Conservation (phyloP, 2,329 filamentous ascomycete genomes). For the Phialocephala sp. region DNA sequence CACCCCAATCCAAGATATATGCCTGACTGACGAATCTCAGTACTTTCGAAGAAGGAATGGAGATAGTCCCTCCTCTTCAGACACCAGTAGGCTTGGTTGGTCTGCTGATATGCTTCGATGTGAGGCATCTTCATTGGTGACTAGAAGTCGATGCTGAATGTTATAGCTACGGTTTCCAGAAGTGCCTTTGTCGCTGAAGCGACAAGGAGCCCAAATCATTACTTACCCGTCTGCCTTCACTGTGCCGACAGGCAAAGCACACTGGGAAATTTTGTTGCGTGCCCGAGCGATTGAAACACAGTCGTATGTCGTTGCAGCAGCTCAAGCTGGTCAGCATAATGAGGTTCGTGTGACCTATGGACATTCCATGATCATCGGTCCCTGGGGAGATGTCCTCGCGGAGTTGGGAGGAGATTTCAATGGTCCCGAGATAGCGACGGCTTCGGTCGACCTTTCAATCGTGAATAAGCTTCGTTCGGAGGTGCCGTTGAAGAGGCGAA, state of each 20-base stretch:
- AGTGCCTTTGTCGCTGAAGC: constrained; percentile 25
- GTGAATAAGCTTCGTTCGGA: constrained; percentile 27
- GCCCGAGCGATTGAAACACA: constrained; percentile 29
- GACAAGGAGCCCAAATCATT: constrained; percentile 28
- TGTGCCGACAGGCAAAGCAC: constrained; percentile 28
- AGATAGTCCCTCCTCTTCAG: constrained; percentile 24
- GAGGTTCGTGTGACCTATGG: constrained; percentile 24
- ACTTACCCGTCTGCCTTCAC: constrained; percentile 30
- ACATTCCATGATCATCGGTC: constrained; percentile 28
- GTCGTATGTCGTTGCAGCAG: constrained; percentile 28
- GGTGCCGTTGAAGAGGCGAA: constrained; percentile 25
- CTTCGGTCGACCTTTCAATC: constrained; percentile 21
- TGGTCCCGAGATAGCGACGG: constrained; percentile 26
- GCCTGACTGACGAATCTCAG: constrained; percentile 10
- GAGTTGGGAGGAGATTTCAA: constrained; percentile 26
- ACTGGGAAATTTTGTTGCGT: constrained; percentile 26
- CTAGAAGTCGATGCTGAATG: background rate
- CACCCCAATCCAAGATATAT: background rate
- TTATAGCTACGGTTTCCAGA: constrained; percentile 27
- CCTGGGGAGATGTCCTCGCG: constrained; percentile 28
- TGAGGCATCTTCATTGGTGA: constrained; percentile 5
- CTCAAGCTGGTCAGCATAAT: constrained; percentile 29
- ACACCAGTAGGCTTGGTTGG: constrained; percentile 24
- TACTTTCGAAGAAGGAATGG: constrained; percentile 25
- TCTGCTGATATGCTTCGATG: constrained; percentile 30